Evolutionary conservation across 495 filamentous ascomycete species (phyloP), one percentile per base, ranked within the genome.

Genomic region (Aspergillus funiculosus): DNA sequence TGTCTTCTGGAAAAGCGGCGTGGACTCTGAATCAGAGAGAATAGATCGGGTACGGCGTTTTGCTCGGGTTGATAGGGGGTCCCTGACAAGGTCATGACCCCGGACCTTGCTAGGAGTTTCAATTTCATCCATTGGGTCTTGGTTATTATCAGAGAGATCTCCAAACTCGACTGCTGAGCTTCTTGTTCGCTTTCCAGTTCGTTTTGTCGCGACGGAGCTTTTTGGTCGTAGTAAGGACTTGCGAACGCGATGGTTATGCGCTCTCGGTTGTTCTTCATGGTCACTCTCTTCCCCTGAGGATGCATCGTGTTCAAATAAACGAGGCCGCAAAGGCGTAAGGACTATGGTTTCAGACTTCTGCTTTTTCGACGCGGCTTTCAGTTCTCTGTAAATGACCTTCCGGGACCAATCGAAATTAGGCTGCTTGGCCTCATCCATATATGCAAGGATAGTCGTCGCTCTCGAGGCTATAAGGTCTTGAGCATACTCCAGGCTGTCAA

Each of bases 161-260:
- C 59, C 56, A n/a, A 61, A 41, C 17, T 64, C 63, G 14, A 60
- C 54, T 44, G 60, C 55, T 41, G 43, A 51, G 49, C 60, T 62
- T 56, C 75, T 52, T 53, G 74, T 67, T 66, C 79, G 59, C 62
- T 74, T 60, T 54, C 71, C 61, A 26, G 68, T 64, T 52, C 73
- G 53, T 43, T 69, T 73, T 5, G 52, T 52, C 9, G 69, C 69
- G 14, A 68, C 46, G 1, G 62, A 57, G 40, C 61, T 64, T 25
- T 69, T 77, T 2, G 77, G 77, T 24, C 74, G 69, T 3, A 79
- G 57, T 2, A 77, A 69, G 4, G 77, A 80, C 48, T 73, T 75
- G 31, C 68, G 65, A 18, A 63, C 65, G 8, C 64, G 62, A 9
- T 52, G 57, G 35, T 46, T 56, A 29, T 43, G 50, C 22, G 40